Percentiles rank a stretch among this genome's conserved stretches.
Evolutionary conservation across 371 early-diverging fungal genomes (phyloP).

Genomic region (Lichtheimia ramosa): DNA sequence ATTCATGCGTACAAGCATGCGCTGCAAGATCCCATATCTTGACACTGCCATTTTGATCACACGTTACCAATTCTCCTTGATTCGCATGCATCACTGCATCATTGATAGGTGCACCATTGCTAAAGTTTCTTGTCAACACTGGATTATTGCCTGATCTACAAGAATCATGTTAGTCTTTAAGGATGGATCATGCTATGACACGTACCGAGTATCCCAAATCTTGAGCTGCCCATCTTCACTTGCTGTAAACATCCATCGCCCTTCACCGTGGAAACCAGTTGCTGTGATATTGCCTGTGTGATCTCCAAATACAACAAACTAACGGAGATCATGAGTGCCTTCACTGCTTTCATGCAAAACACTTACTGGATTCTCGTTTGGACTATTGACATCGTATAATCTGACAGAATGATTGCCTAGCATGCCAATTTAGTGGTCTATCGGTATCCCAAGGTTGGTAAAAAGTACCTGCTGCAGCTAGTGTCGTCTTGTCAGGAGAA

Average conservation of each 20-base stretch:
- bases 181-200: background rate
- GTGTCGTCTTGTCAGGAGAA: constrained; percentile 90
- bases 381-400: constrained; percentile 82
- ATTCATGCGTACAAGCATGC: constrained; percentile 84
- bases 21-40: constrained; percentile 94
- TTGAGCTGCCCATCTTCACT: constrained; percentile 94
- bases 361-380: constrained; percentile 77
- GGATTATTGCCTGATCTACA: constrained; percentile 51
- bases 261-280: constrained; percentile 89
- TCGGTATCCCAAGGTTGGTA: no score
- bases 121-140: constrained; percentile 80
- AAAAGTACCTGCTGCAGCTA: constrained; percentile 95
- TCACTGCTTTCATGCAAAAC: no score
- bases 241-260: constrained; percentile 91
- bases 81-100: constrained; percentile 95
- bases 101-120: constrained; percentile 87
- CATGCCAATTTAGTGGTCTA: background rate
- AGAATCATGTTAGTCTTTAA: no score
- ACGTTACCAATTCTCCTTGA: constrained; percentile 91
- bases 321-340: background rate
- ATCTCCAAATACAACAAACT: constrained; percentile 82
- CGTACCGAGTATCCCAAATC: constrained; percentile 82
- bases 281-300: constrained; percentile 92
- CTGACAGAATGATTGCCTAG: constrained; percentile 82
- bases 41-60: constrained; percentile 92